Evolutionary conservation across 495 filamentous ascomycete genomes (phyloP).

Genomic region (Aspergillus wentii): DNA sequence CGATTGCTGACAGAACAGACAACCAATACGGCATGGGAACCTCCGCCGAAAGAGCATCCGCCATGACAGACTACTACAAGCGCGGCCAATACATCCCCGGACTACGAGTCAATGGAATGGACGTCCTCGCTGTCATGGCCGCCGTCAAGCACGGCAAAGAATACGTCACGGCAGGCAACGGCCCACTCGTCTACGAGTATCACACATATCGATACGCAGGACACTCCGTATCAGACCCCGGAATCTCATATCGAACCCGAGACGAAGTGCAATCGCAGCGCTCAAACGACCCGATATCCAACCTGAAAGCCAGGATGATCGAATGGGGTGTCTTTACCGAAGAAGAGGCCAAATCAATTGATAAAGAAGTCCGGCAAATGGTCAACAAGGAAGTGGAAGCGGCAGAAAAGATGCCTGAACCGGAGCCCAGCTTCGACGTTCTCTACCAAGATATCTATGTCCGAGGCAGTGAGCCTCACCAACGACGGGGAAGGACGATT

Average conservation of each 20-base stretch:
- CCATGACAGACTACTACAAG: constrained; percentile 95
- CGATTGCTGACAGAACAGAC: constrained; percentile 44
- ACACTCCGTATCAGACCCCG: constrained; percentile 93
- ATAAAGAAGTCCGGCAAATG: constrained; percentile 71
- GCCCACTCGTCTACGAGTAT: constrained; percentile 86
- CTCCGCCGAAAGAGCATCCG: constrained; percentile 76
- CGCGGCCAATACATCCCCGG: constrained; percentile 95
- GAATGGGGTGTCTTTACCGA: constrained; percentile 84
- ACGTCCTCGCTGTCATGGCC: constrained; percentile 86
- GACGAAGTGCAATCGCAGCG: constrained; percentile 88
- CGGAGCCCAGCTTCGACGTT: constrained; percentile 65
- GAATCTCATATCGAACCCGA: constrained; percentile 88
- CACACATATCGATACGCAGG: constrained; percentile 94
- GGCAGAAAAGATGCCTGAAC: constrained; percentile 74
- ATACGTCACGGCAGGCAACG: constrained; percentile 66
- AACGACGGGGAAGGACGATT: constrained; percentile 17
- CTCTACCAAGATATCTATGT: constrained; percentile 92
- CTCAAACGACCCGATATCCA: constrained; percentile 84
- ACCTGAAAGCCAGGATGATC: constrained; percentile 80
- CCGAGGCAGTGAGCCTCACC: constrained; percentile 66
- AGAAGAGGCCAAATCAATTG: constrained; percentile 82
- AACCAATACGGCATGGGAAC: constrained; percentile 99
- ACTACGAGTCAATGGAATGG: constrained; percentile 94
- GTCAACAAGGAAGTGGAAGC: constrained; percentile 78
- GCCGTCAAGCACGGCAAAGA: constrained; percentile 80